phyloP scores from a whole-genome alignment of 441 rosid genomes.

The Theobroma grandiflorum region DNA sequence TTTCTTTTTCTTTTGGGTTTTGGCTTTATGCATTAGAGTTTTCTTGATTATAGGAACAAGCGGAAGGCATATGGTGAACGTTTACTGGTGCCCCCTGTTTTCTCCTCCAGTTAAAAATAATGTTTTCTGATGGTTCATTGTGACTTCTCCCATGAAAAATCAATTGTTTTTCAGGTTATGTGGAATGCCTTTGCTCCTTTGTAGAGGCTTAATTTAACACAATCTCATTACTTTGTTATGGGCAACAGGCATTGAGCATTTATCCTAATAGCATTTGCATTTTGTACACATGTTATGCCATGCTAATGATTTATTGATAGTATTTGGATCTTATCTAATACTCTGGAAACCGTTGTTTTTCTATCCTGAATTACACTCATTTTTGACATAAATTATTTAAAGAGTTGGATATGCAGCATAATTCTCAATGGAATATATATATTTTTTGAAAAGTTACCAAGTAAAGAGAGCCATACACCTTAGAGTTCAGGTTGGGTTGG shows the following conservation, averaged over 20 bases:
- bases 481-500: conserved; percentile 8
- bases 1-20: not conserved
- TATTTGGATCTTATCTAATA: not conserved
- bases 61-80: not conserved
- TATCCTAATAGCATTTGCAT: conserved; percentile 13
- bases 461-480: not conserved
- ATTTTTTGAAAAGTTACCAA: not conserved
- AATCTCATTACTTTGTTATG: not conserved
- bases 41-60: conserved; percentile 10
- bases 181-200: not conserved
- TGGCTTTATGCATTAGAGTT: not conserved
- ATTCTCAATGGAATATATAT: not conserved
- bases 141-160: not conserved
- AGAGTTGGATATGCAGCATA: conserved; percentile 4
- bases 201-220: not conserved
- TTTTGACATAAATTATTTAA: conserved; percentile 9
- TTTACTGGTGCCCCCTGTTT: not conserved
- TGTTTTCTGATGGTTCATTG: not conserved
- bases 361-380: not conserved
- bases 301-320: conserved; percentile 13
- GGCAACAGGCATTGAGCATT: conserved; percentile 6
- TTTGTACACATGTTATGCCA: not conserved
- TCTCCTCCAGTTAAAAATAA: not conserved
- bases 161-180: not conserved
- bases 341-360: not conserved